Percentiles rank a stretch among this genome's conserved stretches.
phyloP scores from a whole-genome alignment of 2,329 filamentous ascomycete genomes.

The Fusarium torreyae region DNA sequence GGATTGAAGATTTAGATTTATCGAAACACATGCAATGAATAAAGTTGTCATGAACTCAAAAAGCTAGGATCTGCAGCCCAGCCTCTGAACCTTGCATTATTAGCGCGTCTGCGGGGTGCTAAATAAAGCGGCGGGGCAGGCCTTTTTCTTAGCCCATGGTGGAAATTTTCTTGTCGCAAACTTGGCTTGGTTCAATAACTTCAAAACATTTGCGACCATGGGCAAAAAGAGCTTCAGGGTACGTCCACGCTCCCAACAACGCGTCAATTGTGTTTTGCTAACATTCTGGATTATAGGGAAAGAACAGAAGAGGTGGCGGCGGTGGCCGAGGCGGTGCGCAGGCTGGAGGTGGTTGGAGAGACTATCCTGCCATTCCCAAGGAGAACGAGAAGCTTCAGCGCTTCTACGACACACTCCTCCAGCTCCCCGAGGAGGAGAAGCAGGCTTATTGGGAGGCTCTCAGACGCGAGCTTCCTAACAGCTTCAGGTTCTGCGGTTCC shows the following conservation, averaged over 20 bases:
- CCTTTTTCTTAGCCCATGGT: conserved; percentile 34
- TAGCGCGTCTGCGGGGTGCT: conserved; percentile 44
- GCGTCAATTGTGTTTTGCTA: conserved; percentile 39
- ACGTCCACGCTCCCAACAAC: conserved; percentile 16
- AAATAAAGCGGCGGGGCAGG: conserved; percentile 43
- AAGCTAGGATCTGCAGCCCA: conserved; percentile 15
- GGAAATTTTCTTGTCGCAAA: conserved; percentile 49
- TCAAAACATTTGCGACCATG: conserved; percentile 53
- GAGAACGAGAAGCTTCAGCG: conserved; percentile 87
- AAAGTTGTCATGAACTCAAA: conserved; percentile 6
- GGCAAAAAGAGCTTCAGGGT: conserved; percentile 58
- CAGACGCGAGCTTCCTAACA: conserved; percentile 91
- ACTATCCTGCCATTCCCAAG: conserved; percentile 71
- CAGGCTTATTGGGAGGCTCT: conserved; percentile 87
- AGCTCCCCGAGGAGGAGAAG: conserved; percentile 84
- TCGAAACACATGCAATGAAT: background rate
- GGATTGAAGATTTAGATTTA: too few species aligned
- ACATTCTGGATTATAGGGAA: conserved; percentile 51
- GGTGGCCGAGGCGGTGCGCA: conserved; percentile 53
- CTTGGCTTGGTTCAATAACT: conserved; percentile 29
- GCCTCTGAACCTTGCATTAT: conserved; percentile 32
- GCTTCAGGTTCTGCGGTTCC: conserved; percentile 96
- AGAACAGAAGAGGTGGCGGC: conserved; percentile 56
- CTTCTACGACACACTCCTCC: conserved; percentile 86
- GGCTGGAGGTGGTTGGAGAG: conserved; percentile 51